phyloP scores from a whole-genome alignment of 805 yeast species.

The Grigorovia transvaalensis region DNA sequence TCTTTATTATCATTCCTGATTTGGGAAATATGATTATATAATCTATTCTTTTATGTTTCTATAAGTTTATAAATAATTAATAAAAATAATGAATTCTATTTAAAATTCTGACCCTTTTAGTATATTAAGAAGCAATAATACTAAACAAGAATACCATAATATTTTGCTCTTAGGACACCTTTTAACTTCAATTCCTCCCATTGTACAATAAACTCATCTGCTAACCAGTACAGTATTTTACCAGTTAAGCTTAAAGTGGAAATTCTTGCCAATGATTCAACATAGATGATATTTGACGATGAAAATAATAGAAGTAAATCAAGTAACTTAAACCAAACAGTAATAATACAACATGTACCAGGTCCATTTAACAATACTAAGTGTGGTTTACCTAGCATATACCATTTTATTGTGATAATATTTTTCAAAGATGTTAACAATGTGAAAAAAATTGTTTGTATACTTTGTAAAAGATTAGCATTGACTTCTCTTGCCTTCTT shows the following conservation, averaged over 20 bases:
- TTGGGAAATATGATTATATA: constrained; percentile 1
- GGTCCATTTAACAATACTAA: constrained; percentile 31
- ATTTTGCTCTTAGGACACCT: constrained; percentile 56
- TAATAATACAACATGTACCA: constrained; percentile 28
- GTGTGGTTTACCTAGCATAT: constrained; percentile 16
- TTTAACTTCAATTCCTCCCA: constrained; percentile 54
- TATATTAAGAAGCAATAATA: not conserved
- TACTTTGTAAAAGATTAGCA: constrained; percentile 26
- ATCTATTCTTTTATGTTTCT: not conserved
- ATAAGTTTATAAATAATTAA: not conserved
- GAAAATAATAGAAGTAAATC: constrained; percentile 14
- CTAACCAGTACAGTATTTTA: constrained; percentile 51
- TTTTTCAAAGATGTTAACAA: constrained; percentile 16
- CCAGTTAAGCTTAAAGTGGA: constrained; percentile 68
- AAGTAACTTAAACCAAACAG: constrained; percentile 20
- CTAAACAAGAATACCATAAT: constrained; percentile 65
- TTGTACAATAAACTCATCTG: constrained; percentile 78
- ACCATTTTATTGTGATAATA: constrained; percentile 11
- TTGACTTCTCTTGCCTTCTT: constrained; percentile 32
- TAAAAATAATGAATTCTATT: not conserved
- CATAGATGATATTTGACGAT: constrained; percentile 66
- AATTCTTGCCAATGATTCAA: constrained; percentile 11
- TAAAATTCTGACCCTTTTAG: not conserved
- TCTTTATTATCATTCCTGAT: not conserved
- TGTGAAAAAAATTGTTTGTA: constrained; percentile 27